Conservation (phyloP, 768 basidiomycete genomes). For the Imleria badia region DNA sequence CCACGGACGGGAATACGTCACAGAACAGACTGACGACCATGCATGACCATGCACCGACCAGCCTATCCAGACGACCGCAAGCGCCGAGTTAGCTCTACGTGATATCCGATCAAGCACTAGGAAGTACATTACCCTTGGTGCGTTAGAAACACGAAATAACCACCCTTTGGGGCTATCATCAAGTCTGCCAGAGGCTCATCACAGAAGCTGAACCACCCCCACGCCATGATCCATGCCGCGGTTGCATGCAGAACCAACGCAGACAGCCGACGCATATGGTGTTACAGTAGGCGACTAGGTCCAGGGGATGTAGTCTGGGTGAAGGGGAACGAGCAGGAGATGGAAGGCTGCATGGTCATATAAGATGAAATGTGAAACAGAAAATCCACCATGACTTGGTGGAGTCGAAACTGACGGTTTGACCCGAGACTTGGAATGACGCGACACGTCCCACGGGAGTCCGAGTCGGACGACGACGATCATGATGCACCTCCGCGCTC, state of each 20-base stretch:
- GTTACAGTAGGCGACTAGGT: background rate
- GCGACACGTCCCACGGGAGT: too few relatives aligned
- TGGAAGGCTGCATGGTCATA: background rate
- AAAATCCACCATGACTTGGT: too few relatives aligned
- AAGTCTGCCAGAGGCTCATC: slow-evolving; percentile 22
- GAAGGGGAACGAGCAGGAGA: background rate
- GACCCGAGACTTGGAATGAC: too few relatives aligned
- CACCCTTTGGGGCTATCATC: slow-evolving; percentile 54
- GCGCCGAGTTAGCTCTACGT: background rate
- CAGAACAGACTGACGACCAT: slow-evolving; percentile 39
- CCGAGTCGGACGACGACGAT: background rate
- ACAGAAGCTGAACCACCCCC: slow-evolving; percentile 31
- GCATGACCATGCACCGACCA: slow-evolving; percentile 39
- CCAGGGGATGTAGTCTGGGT: background rate
- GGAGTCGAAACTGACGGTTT: too few relatives aligned
- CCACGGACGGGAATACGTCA: slow-evolving; percentile 42
- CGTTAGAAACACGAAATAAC: slow-evolving; percentile 72
- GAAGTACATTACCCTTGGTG: slow-evolving; percentile 56
- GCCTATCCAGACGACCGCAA: background rate
- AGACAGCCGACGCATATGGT: slow-evolving; percentile 10
- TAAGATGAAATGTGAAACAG: background rate
- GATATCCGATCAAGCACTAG: background rate
- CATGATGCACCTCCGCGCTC: background rate
- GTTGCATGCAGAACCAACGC: slow-evolving; percentile 32
- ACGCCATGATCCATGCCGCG: slow-evolving; percentile 35